Percentiles rank a stretch among this genome's conserved stretches.
Conservation (phyloP, 805 yeast genomes). For the Saccharomycopsis fodiens region DNA sequence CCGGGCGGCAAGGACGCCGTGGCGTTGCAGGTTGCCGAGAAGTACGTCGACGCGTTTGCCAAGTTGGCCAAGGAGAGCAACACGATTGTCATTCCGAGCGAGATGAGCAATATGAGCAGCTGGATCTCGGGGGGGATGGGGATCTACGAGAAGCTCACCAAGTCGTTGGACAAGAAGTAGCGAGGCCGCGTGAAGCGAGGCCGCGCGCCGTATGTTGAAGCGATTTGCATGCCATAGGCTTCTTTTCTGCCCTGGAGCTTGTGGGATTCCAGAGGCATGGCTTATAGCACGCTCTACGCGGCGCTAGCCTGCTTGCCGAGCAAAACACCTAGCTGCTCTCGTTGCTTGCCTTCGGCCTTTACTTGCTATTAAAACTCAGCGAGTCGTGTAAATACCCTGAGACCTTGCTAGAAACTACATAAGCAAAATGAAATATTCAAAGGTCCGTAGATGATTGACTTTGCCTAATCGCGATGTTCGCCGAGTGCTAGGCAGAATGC, state of each 20-base stretch:
- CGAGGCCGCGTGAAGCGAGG: constrained; percentile 14
- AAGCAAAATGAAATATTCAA: too few relatives aligned
- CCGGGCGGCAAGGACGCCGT: constrained; percentile 74
- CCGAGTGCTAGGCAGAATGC: too few relatives aligned
- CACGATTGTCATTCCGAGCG: constrained; percentile 71
- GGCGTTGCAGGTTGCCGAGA: constrained; percentile 72
- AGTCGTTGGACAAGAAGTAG: constrained; percentile 1
- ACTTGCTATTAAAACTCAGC: too few relatives aligned
- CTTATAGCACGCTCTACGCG: too few relatives aligned
- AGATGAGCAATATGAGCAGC: constrained; percentile 64
- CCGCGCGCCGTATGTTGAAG: neutral
- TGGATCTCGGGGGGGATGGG: constrained; percentile 73
- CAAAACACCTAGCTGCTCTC: too few relatives aligned
- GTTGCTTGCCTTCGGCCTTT: too few relatives aligned
- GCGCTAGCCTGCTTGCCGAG: too few relatives aligned
- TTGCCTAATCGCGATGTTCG: too few relatives aligned
- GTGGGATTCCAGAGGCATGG: neutral
- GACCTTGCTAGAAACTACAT: too few relatives aligned
- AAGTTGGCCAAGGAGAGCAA: constrained; percentile 77
- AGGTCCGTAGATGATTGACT: too few relatives aligned
- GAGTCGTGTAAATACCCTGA: too few relatives aligned
- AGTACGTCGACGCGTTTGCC: constrained; percentile 74
- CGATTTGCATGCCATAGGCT: neutral
- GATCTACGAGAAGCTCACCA: constrained; percentile 49
- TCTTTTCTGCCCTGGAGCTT: neutral